Evolutionary conservation across 768 basidiomycete species (phyloP).

Genomic region (Leccinum rimulosum): DNA sequence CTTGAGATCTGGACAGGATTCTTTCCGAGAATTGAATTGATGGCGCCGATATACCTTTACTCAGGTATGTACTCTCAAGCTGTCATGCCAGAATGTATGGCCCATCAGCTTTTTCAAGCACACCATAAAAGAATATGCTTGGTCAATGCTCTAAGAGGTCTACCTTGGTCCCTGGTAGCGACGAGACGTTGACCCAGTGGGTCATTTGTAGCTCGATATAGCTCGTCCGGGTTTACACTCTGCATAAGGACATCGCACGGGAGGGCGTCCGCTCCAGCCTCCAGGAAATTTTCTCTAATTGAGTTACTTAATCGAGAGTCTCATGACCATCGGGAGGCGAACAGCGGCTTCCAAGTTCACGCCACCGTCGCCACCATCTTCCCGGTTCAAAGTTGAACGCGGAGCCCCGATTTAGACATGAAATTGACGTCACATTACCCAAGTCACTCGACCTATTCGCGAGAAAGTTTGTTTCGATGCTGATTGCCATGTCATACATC

Average conservation of each 20-base stretch:
- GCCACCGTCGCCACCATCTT: background rate
- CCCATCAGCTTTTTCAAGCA: too few species aligned
- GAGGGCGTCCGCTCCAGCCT: background rate
- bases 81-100: too few species aligned
- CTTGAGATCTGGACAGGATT: too few species aligned
- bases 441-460: background rate
- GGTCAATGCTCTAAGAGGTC: too few species aligned
- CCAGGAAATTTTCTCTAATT: background rate
- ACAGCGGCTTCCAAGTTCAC: background rate
- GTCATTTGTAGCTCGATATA: background rate
- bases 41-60: too few species aligned
- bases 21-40: too few species aligned
- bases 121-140: too few species aligned
- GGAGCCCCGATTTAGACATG: too few species aligned
- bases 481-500: conserved; percentile 4
- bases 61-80: too few species aligned
- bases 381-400: conserved; percentile 14
- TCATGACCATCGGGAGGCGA: background rate
- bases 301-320: background rate
- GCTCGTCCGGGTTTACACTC: background rate
- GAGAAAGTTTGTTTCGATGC: background rate
- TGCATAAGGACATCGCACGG: background rate
- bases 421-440: background rate
- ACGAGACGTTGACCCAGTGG: too few species aligned
- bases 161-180: too few species aligned